Evolutionary conservation across 192 early-diverging fungal genomes (phyloP).

Genomic region (Polychytrium aggregatum): DNA sequence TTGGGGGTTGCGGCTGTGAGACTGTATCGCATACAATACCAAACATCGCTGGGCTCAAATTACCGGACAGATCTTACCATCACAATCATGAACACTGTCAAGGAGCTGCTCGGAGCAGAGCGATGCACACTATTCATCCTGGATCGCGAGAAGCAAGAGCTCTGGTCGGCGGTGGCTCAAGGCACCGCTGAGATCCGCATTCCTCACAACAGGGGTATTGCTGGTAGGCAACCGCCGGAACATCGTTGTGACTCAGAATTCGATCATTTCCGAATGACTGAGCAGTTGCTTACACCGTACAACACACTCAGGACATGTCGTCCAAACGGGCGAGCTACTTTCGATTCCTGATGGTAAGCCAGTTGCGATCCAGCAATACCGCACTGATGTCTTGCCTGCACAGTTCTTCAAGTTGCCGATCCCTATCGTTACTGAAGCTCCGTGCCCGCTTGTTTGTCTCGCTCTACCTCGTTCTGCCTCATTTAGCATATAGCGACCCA

Average conservation of each 20-base stretch:
- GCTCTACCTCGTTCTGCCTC: not conserved
- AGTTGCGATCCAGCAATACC: not conserved
- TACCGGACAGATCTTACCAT: slow-evolving; percentile 19
- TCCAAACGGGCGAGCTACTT: slow-evolving; percentile 25
- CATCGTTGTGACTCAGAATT: not conserved
- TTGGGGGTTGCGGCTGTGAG: too few relatives aligned
- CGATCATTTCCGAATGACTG: not conserved
- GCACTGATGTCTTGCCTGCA: too few relatives aligned
- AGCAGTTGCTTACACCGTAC: too few relatives aligned
- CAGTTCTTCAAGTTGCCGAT: too few relatives aligned
- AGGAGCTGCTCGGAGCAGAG: slow-evolving; percentile 36
- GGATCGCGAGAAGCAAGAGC: slow-evolving; percentile 29
- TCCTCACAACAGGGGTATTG: slow-evolving; percentile 36
- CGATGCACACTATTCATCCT: slow-evolving; percentile 35
- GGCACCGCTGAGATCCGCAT: slow-evolving; percentile 39
- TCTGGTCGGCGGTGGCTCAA: slow-evolving; percentile 42
- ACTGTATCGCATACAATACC: too few relatives aligned
- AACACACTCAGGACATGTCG: slow-evolving; percentile 25
- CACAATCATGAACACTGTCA: slow-evolving; percentile 37
- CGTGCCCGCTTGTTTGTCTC: not conserved
- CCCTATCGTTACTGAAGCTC: too few relatives aligned
- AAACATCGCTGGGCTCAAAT: too few relatives aligned
- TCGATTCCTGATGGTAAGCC: slow-evolving; percentile 38
- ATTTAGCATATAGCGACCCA: slow-evolving; percentile 30
- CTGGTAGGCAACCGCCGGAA: too few relatives aligned